Evolutionary conservation across 257 asterid genomes (phyloP).

Genomic region (Datura wrightii): DNA sequence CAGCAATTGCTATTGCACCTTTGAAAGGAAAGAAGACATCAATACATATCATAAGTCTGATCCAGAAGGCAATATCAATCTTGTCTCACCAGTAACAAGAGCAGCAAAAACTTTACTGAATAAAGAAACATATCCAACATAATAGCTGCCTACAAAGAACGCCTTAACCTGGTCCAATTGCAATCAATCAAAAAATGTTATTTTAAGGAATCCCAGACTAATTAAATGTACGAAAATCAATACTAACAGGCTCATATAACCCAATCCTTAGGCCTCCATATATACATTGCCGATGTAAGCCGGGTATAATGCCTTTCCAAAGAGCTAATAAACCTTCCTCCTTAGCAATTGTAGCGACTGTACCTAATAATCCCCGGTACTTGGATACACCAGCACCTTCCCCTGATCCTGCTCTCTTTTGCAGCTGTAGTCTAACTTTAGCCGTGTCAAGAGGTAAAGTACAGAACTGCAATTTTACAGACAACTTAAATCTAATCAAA

Average conservation of each 20-base stretch:
- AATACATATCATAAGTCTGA: conserved; percentile 26
- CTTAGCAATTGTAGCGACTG: conserved; percentile 74
- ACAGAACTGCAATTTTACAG: conserved; percentile 63
- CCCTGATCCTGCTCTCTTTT: conserved; percentile 66
- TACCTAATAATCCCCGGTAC: conserved; percentile 77
- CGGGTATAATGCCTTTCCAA: conserved; percentile 92
- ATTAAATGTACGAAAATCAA: neutral
- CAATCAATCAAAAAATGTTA: neutral
- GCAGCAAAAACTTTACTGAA: conserved; percentile 83
- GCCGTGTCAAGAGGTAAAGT: conserved; percentile 89
- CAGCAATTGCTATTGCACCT: conserved; percentile 95
- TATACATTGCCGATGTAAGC: conserved; percentile 85
- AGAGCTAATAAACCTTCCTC: conserved; percentile 85
- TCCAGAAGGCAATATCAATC: neutral
- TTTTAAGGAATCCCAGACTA: neutral
- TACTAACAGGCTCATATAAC: conserved; percentile 79
- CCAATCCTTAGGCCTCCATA: conserved; percentile 93
- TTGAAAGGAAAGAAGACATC: conserved; percentile 35
- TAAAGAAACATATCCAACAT: conserved; percentile 66
- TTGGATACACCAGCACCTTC: conserved; percentile 58
- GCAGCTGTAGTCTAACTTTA: conserved; percentile 92
- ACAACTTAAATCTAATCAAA: conserved; percentile 30
- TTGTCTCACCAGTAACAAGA: conserved; percentile 70
- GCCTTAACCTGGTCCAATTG: conserved; percentile 62
- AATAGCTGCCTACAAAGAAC: conserved; percentile 60